phyloP scores from a whole-genome alignment of 768 basidiomycete genomes.

The Tricholomella constricta region DNA sequence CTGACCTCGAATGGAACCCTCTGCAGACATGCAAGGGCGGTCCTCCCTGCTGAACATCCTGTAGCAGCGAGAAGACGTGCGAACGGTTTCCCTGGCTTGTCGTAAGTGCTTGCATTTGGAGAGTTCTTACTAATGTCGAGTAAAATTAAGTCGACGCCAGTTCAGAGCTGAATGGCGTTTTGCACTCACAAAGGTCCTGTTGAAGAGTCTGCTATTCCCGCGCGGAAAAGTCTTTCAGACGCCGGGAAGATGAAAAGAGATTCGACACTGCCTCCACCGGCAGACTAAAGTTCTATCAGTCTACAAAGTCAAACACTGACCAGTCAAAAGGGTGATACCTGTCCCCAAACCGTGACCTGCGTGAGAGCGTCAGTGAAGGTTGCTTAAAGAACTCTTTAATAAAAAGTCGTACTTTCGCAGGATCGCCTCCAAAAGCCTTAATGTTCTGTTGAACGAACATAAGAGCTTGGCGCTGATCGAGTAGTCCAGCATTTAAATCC shows the following conservation, averaged over 20 bases:
- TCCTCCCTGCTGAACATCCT: constrained; percentile 42
- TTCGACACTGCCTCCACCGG: constrained; percentile 53
- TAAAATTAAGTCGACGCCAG: background rate
- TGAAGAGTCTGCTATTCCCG: constrained; percentile 53
- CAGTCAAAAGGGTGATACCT: constrained; percentile 1
- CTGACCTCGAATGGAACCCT: constrained; percentile 45
- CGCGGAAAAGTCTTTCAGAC: constrained; percentile 43
- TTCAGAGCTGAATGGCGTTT: background rate
- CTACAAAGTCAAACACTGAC: background rate
- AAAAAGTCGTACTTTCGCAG: constrained; percentile 41
- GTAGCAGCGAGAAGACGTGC: constrained; percentile 44
- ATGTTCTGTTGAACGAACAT: constrained; percentile 68
- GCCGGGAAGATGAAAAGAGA: constrained; percentile 49
- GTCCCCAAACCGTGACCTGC: constrained; percentile 58
- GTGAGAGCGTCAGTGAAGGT: background rate
- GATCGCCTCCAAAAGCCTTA: constrained; percentile 64
- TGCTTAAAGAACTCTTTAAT: background rate
- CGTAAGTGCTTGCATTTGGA: constrained; percentile 45
- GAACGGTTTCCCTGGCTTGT: constrained; percentile 54
- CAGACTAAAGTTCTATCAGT: constrained; percentile 36
- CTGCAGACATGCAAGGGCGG: constrained; percentile 47
- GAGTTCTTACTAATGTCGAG: constrained; percentile 48
- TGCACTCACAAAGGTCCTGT: constrained; percentile 53
- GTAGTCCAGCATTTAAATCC: constrained; percentile 60
- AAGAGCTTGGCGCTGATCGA: constrained; percentile 61